Conservation (phyloP, 495 filamentous ascomycete species). For the Letharia columbiana region DNA sequence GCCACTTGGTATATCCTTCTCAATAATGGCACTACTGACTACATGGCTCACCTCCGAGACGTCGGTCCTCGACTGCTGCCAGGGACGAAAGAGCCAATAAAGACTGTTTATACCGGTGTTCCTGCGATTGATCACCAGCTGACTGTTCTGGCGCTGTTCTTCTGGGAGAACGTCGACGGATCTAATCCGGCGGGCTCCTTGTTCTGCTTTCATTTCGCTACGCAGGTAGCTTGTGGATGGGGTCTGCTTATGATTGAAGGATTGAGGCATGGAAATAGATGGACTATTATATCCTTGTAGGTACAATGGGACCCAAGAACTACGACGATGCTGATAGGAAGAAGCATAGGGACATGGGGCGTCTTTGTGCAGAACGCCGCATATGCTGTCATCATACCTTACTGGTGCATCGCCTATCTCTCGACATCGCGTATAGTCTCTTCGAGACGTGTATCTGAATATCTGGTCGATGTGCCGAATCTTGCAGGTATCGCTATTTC, state of each 20-base stretch:
- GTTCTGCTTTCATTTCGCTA: slow-evolving; percentile 43
- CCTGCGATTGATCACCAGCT: slow-evolving; percentile 40
- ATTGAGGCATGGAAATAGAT: slow-evolving; percentile 46
- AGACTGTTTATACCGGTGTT: slow-evolving; percentile 42
- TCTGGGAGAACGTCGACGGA: slow-evolving; percentile 48
- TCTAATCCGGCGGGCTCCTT: slow-evolving; percentile 36
- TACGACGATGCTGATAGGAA: background rate
- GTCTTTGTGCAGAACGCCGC: slow-evolving; percentile 45
- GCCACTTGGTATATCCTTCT: slow-evolving; percentile 36
- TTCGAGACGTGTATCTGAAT: slow-evolving; percentile 37
- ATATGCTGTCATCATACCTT: slow-evolving; percentile 46
- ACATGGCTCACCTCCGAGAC: slow-evolving; percentile 26
- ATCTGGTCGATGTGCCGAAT: slow-evolving; percentile 41
- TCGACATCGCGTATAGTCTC: slow-evolving; percentile 43
- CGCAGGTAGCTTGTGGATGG: slow-evolving; percentile 50
- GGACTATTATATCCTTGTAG: slow-evolving; percentile 45
- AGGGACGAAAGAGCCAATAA: slow-evolving; percentile 33
- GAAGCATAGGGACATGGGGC: slow-evolving; percentile 43
- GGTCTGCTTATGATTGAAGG: slow-evolving; percentile 47
- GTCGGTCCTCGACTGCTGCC: slow-evolving; percentile 35
- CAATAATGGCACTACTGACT: slow-evolving; percentile 35
- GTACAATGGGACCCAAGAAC: slow-evolving; percentile 13
- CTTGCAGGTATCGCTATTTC: slow-evolving; percentile 40
- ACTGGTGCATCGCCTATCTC: slow-evolving; percentile 46
- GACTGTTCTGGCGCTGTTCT: slow-evolving; percentile 43